A percentile compares a stretch with the other conserved stretches of the same genome.
Conservation (phyloP, 208 protist species). For the Acanthamoeba royreba region DNA sequence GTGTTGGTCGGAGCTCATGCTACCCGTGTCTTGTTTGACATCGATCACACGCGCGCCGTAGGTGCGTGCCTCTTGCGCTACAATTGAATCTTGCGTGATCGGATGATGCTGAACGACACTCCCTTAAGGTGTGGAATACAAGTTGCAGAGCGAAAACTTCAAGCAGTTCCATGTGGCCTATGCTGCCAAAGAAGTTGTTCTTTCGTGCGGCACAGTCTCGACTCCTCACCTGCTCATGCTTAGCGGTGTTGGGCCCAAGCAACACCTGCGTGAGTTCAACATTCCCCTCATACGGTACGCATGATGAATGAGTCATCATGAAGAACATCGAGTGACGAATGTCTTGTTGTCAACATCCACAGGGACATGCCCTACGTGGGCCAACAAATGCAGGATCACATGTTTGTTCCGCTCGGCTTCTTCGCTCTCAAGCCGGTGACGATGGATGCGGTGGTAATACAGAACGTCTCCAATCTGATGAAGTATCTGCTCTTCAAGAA, state of each 20-base stretch:
- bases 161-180: not conserved
- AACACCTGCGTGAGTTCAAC: not conserved
- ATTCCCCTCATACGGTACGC: not conserved
- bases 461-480: not conserved
- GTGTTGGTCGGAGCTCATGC: not conserved
- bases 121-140: not conserved
- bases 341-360: not conserved
- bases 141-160: not conserved
- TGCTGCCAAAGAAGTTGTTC: not conserved
- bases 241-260: conserved; percentile 25
- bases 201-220: not conserved
- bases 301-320: not conserved
- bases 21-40: conserved; percentile 1
- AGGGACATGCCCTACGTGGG: not conserved
- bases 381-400: conserved; percentile 41
- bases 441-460: not conserved
- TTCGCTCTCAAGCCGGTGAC: not conserved
- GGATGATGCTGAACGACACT: not conserved
- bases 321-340: not conserved
- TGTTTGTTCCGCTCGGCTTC: conserved; percentile 9
- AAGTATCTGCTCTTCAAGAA: conserved; percentile 32
- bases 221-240: conserved; percentile 33
- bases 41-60: not conserved
- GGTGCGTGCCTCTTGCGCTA: not conserved
- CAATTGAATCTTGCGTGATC: not conserved